Evolutionary conservation across 306 rosid genomes (phyloP), one percentile per base, ranked within the genome.

Genomic region (Urtica urens): DNA sequence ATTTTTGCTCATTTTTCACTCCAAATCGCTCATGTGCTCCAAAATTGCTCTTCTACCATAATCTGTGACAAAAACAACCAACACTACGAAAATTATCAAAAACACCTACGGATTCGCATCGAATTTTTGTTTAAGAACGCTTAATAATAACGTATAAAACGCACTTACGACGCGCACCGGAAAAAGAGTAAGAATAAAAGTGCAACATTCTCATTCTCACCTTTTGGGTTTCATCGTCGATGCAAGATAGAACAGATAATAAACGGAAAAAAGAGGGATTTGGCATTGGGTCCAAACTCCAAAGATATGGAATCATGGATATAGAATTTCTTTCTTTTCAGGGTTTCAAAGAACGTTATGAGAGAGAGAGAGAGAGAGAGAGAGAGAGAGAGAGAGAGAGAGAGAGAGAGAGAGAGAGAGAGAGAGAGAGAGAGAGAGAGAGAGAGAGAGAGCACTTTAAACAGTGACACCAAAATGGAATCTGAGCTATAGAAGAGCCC

Each of bases 381-480:
- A 47, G 29, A 13, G 15, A 10, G 16, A 25, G 23, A 19, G 42
- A 7, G 28, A 31, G 20, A 21, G 24, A 53, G 13, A 44, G 14
- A 24, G 30, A 10, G 3, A 54, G 45, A 18, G 6, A 16, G 17
- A 19, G n/a, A 51, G 11, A 28, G 10, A 45, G 50, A 22, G 10
- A 30, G 3, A 42, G 11, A 17, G 28, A 21, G n/a, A n/a, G n/a
- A n/a, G n/a, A n/a, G n/a, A n/a, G n/a, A n/a, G n/a, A 35, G n/a
- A 38, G 35, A 68, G 20, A 46, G 63, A 59, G 6, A 30, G 56
- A 67, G 51, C 59, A 51, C 55, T 29, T 45, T 33, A 34, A 44
- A 55, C 33, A 55, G 58, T 38, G 69, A 75, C 69, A 9, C 35
- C 9, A 41, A 29, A 62, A 62, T 37, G 74, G 79, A 74, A 74